Base-by-base conservation (phyloP, 768 basidiomycete genomes). In the Filobasidium floriforme region DNA sequence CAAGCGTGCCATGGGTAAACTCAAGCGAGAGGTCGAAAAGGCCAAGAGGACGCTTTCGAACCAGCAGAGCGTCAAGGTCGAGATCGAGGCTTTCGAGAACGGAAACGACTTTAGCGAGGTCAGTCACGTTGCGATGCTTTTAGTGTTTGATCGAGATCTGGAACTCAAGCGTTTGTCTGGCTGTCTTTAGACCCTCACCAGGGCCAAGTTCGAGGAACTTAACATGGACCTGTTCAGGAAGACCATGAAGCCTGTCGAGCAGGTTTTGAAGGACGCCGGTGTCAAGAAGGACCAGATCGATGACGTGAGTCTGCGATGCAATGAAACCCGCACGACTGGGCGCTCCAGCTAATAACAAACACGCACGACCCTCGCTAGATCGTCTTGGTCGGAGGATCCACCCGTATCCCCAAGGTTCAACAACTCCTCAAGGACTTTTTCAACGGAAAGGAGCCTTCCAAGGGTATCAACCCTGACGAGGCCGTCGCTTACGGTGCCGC, bases 181-280 rank as follows among this genome's bases (percentile, higher is more conserved):
- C 75, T 41, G 9, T 37, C 22, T 2, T 18, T 14, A 49, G 63
- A 90, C 90, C 7, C 85, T 98, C 40, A 98, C 94, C 62, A 87
- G 94, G 63, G 94, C 94, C 82, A 98, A 96, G 82, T 98, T 99
- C 77, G 94, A 98, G 80, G 93, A 98, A 80, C 84, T 97, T 71
- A 96, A 94, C 86, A 88, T 96, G 83, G 94, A 99, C 75, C 86
- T 98, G 61, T 99, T 99, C 89, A 85, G 94, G 76, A 94, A 94
- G 86, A 99, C 94, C 41, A 91, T 98, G 90, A 93, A 93, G 83
- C 94, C 94, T 69, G 94, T 98, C 68, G 93, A 97, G 80, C 94
- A 97, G 80, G 94, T 98, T 24, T 83, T 98, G 73, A 96, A 96
- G 87, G 94, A 98, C 75, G 89, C 94, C 70, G 88, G 88, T 73